Evolutionary conservation across 768 basidiomycete species (phyloP).

Genomic region (Jaapia argillacea): DNA sequence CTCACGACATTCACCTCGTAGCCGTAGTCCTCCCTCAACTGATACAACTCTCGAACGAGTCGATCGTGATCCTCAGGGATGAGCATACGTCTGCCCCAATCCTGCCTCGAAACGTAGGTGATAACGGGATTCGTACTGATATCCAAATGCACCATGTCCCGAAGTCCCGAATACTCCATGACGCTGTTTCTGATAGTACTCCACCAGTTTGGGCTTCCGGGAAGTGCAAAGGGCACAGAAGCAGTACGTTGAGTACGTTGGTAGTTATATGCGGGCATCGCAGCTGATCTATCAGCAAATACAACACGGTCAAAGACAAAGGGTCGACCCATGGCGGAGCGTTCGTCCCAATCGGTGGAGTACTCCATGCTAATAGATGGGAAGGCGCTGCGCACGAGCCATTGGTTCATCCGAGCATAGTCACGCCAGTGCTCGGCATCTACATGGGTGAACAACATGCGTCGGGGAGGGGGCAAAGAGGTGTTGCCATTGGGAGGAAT

Average conservation of each 20-base stretch:
- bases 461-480: conserved; percentile 60
- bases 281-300: conserved; percentile 77
- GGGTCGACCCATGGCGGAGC: conserved; percentile 53
- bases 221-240: conserved; percentile 62
- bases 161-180: conserved; percentile 56
- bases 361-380: conserved; percentile 78
- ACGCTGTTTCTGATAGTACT: conserved; percentile 63
- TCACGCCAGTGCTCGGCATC: conserved; percentile 82
- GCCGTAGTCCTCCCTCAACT: conserved; percentile 58
- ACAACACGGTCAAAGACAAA: conserved; percentile 85
- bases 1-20: conserved; percentile 85
- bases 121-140: conserved; percentile 63
- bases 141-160: conserved; percentile 22
- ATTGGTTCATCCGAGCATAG: conserved; percentile 87
- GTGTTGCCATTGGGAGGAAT: conserved; percentile 63
- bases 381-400: conserved; percentile 69
- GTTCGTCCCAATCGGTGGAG: conserved; percentile 75
- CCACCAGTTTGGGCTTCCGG: conserved; percentile 82
- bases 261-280: conserved; percentile 64
- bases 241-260: conserved; percentile 68
- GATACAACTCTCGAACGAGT: conserved; percentile 65
- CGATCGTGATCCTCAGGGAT: conserved; percentile 65
- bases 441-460: conserved; percentile 67
- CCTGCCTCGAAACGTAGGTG: conserved; percentile 86
- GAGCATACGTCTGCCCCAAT: conserved; percentile 81